Evolutionary conservation across 495 filamentous ascomycete species (phyloP), one percentile per base, ranked within the genome.

Genomic region (Apodospora peruviana): DNA sequence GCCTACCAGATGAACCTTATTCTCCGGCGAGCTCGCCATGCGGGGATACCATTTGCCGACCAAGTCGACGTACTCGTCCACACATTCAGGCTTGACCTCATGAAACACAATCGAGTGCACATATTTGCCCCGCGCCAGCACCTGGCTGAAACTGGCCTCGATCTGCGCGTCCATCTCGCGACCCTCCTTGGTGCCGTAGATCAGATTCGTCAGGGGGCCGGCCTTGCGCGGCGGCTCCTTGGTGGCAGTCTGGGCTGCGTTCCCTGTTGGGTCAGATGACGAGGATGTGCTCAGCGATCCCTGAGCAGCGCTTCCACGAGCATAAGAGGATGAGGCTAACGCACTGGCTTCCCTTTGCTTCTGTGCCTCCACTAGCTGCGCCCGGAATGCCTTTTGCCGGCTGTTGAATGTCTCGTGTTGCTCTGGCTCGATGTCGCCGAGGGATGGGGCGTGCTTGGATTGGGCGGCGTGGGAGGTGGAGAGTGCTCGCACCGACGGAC

Each of bases 91-190:
- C 72, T 91, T 90, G 48, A 97, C 94, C 40, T 93, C 83, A 72
- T 98, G 94, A 67, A 96, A 89, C 27, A 96, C 91, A 65, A 98
- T 96, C 43, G 88, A 91, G 62, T 98, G 93, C 47, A 98, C 91
- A 64, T 98, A 98, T 71, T 98, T 98, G 46, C 93, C 93, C 53
- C 93, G 81, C 10, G 94, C 94, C 24, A 98, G 75, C 23, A 96
- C 88, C 67, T 95, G 88, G 23, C 84, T 88, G 71, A 96, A 98
- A 57, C 86, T 91, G 40, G 88, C 82, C 74, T 97, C 90, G 59
- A 98, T 91, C 70, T 96, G 91, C 44, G 85, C 81, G 52, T 98
- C 94, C 69, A 95, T 78, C 66, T 93, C 83, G 53, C 89, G 80
- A 4, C 91, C 94, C 63, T 96, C 90, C 60, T 91, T 86, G 10